Evolutionary conservation across 306 rosid genomes (phyloP), one percentile per base, ranked within the genome.

Genomic region (Begonia peltatifolia): DNA sequence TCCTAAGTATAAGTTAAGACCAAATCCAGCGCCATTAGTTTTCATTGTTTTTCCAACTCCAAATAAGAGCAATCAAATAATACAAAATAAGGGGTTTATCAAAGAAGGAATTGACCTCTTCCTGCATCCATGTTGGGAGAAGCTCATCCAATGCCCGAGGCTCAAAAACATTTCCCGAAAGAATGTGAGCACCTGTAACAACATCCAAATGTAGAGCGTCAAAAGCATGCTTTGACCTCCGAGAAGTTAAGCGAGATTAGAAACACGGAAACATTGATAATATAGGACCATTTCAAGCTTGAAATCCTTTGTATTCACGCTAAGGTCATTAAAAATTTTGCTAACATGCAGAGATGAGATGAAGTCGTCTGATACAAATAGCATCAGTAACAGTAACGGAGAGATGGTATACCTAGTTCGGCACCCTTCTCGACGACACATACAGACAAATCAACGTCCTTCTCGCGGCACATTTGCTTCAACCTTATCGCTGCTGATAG

Each of bases 351-450:
- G 38, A 30, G 9, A 30, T 30, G 9, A 30, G 38, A 30, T 9
- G 8, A 30, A 30, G 6, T 30, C 38, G 9, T 30, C 38, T 30
- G 38, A 30, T 30, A 30, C 38, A 7, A 30, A 30, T 30, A 30
- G 38, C 38, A 30, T 30, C 38, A 30, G 9, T 30, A 7, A 30
- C 0, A 30, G 38, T 5, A 7, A 30, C 38, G 38, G 38, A 30
- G 38, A 30, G 52, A 18, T 25, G 13, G 41, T 79, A n/a, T 69
- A 89, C 97, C 97, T 4, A 89, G 80, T 85, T 89, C 83, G 47
- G 94, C 77, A 44, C 94, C 95, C 76, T 89, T 89, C 76, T 85
- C 97, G 42, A 89, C 85, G 17, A 89, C 90, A 52, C 97, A 89
- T 1, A 89, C 97, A 0, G 95, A 82, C 9, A 89, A 69, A 54